Evolutionary conservation across 305 asterid genomes (phyloP).

Genomic region (Galium porrigens): DNA sequence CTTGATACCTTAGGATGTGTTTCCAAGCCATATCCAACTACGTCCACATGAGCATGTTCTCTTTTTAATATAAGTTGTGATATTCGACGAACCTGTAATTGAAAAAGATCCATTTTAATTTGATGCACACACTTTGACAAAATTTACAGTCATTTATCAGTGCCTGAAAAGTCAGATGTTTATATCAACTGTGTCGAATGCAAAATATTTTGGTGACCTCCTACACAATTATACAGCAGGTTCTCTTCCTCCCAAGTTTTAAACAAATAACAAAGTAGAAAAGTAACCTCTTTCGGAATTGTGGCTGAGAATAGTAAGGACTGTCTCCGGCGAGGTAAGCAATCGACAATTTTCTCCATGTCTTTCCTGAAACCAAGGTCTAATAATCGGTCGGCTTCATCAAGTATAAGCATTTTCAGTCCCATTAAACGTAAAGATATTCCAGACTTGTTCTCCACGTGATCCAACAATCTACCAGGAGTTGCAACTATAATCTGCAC

Average conservation of each 20-base stretch:
- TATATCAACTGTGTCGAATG: neutral
- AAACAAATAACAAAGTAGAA: conserved; percentile 3
- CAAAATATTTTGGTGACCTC: neutral
- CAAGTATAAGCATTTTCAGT: conserved; percentile 72
- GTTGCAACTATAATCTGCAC: conserved; percentile 81
- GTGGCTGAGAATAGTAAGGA: conserved; percentile 76
- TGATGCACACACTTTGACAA: conserved; percentile 9
- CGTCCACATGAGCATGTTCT: conserved; percentile 67
- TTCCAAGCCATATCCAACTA: conserved; percentile 62
- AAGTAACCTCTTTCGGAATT: conserved; percentile 67
- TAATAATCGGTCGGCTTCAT: conserved; percentile 77
- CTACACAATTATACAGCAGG: conserved; percentile 1
- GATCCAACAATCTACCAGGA: conserved; percentile 92
- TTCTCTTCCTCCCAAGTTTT: neutral
- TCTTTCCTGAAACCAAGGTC: conserved; percentile 85
- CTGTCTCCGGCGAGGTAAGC: conserved; percentile 77
- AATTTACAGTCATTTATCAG: neutral
- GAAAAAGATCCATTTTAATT: conserved; percentile 14
- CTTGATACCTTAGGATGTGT: conserved; percentile 44
- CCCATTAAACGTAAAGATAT: conserved; percentile 73
- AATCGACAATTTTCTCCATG: conserved; percentile 77
- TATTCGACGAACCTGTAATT: conserved; percentile 70
- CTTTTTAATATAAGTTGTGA: conserved; percentile 73
- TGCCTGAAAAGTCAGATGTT: neutral
- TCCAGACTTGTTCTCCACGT: conserved; percentile 81